A percentile compares a stretch with the other conserved stretches of the same genome.
phyloP scores from a whole-genome alignment of 2,329 filamentous ascomycete genomes.

The Gnomoniopsis sp. region DNA sequence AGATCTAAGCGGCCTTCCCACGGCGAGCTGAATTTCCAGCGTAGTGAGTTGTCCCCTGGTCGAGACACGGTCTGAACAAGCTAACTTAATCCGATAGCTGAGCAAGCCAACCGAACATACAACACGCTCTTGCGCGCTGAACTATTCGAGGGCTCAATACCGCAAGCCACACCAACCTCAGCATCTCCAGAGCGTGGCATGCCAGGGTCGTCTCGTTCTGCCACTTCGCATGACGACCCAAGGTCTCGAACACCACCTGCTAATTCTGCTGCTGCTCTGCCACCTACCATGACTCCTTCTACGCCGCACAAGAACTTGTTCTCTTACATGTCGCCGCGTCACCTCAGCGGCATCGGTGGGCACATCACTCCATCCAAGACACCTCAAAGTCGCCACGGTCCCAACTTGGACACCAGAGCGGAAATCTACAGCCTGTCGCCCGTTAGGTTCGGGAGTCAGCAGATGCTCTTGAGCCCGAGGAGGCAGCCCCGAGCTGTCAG shows the following conservation, averaged over 20 bases:
- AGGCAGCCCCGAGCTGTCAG: constrained; percentile 87
- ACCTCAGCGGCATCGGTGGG: constrained; percentile 67
- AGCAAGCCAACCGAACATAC: constrained; percentile 93
- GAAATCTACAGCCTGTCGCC: constrained; percentile 96
- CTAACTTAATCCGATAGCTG: constrained; percentile 49
- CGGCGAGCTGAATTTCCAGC: constrained; percentile 91
- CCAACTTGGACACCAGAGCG: constrained; percentile 83
- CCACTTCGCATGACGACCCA: constrained; percentile 60
- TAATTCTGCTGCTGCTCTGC: constrained; percentile 60
- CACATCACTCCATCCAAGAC: constrained; percentile 87
- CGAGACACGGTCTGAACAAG: not conserved
- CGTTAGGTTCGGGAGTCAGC: constrained; percentile 87
- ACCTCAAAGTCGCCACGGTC: constrained; percentile 80
- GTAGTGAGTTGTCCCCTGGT: constrained; percentile 55
- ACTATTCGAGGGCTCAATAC: constrained; percentile 86
- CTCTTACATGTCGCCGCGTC: constrained; percentile 76
- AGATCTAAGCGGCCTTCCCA: constrained; percentile 80
- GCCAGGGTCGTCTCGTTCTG: constrained; percentile 48
- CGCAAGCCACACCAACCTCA: constrained; percentile 68
- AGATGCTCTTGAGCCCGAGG: constrained; percentile 85
- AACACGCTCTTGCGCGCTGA: constrained; percentile 84
- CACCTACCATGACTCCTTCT: constrained; percentile 78
- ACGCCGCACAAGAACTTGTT: constrained; percentile 98
- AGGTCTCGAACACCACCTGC: constrained; percentile 79
- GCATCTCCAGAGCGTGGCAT: constrained; percentile 57